A percentile compares a stretch with the other conserved stretches of the same genome.
Conservation (phyloP, 2,329 filamentous ascomycete genomes). For the Penicillium sp. region DNA sequence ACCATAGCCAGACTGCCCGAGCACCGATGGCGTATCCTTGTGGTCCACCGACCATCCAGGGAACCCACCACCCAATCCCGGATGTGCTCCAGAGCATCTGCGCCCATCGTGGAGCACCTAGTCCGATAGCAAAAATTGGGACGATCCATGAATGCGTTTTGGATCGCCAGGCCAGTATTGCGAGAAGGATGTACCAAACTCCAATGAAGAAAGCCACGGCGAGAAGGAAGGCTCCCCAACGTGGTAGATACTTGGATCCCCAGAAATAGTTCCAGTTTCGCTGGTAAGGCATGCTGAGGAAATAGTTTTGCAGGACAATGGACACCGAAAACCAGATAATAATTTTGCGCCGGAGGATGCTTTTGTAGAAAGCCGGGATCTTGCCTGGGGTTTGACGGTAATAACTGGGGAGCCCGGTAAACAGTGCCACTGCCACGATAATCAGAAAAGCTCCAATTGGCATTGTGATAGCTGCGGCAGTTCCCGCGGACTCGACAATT, state of each 20-base stretch:
- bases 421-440: slow-evolving; percentile 56
- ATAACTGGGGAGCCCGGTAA: slow-evolving; percentile 63
- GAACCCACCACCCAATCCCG: slow-evolving; percentile 62
- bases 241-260: slow-evolving; percentile 55
- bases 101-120: slow-evolving; percentile 65
- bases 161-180: slow-evolving; percentile 57
- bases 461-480: slow-evolving; percentile 54
- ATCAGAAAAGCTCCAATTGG: slow-evolving; percentile 61
- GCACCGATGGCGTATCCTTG: slow-evolving; percentile 52
- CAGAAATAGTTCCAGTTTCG: slow-evolving; percentile 69
- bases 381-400: slow-evolving; percentile 65
- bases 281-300: slow-evolving; percentile 65
- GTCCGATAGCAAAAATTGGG: slow-evolving; percentile 66
- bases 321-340: slow-evolving; percentile 67
- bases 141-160: slow-evolving; percentile 66
- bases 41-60: slow-evolving; percentile 52
- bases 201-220: slow-evolving; percentile 51
- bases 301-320: slow-evolving; percentile 67
- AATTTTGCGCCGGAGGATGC: slow-evolving; percentile 62
- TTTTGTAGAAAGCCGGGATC: slow-evolving; percentile 66
- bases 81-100: slow-evolving; percentile 68
- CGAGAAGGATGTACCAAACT: slow-evolving; percentile 54
- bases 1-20: slow-evolving; percentile 65
- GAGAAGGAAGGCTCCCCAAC: slow-evolving; percentile 59
- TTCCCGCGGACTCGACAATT: slow-evolving; percentile 47